These are phyloP conservation scores for Diutina sp. DNA, from an alignment of 1,139 yeast genomes.

Conservation along the genomic window DNA sequence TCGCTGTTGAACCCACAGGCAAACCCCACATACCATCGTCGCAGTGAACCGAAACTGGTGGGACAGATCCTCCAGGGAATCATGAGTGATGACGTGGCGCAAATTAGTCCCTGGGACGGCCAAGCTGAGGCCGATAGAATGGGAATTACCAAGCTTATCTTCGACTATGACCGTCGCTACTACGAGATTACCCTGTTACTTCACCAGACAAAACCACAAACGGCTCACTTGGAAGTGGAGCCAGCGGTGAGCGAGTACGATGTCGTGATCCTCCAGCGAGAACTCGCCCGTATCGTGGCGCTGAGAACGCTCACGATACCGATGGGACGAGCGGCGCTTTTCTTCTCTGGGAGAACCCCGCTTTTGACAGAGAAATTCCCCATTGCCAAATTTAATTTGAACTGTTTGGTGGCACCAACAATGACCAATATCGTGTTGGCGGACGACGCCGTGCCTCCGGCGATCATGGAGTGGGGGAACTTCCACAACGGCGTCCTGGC, in stretches of 20 bases:
- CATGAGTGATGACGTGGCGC: background rate
- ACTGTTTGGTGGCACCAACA: conserved; percentile 52
- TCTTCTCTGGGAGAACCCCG: conserved; percentile 62
- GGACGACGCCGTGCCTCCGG: conserved; percentile 37
- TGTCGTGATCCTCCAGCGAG: conserved; percentile 43
- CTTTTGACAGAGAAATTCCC: conserved; percentile 77
- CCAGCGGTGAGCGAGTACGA: conserved; percentile 42
- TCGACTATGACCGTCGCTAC: conserved; percentile 68
- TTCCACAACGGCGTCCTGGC: conserved; percentile 90
- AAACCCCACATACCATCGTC: background rate
- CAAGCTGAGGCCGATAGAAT: conserved; percentile 8
- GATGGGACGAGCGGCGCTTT: conserved; percentile 65
- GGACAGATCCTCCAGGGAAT: background rate
- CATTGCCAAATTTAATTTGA: conserved; percentile 64
- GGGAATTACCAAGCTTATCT: conserved; percentile 57
- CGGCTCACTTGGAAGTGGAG: conserved; percentile 27
- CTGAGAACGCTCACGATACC: conserved; percentile 67
- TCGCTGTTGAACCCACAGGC: background rate
- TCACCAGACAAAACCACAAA: conserved; percentile 59
- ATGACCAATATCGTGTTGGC: conserved; percentile 54
- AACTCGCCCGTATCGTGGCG: conserved; percentile 51
- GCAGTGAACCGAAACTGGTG: background rate
- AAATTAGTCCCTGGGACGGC: conserved; percentile 8
- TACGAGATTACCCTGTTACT: conserved; percentile 62
- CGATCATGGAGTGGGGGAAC: conserved; percentile 64